These are phyloP conservation scores for Microbotryum violaceum DNA, from an alignment of 1,284 basidiomycete species.

Conservation along the genomic window DNA sequence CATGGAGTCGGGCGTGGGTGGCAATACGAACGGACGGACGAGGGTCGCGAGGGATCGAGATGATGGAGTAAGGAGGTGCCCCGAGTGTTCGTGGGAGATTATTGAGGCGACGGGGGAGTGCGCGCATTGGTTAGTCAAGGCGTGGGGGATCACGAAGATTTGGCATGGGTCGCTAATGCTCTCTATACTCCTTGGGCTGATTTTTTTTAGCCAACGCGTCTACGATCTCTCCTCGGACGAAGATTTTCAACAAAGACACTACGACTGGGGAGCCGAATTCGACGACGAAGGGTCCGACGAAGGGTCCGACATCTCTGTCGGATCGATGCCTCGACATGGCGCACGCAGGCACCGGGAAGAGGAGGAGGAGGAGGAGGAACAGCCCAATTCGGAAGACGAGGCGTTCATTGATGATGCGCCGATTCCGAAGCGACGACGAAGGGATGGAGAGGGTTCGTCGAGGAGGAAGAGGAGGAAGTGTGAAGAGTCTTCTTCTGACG, in stretches of 20 bases:
- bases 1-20: not conserved
- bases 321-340: not conserved
- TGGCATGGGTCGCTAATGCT: not conserved
- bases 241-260: not conserved
- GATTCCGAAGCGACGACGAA: not conserved
- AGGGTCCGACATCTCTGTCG: not conserved
- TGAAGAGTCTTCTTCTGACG: too few species aligned
- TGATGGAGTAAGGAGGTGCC: constrained; percentile 1
- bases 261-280: not conserved
- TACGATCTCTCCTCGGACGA: not conserved
- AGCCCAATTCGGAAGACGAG: not conserved
- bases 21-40: not conserved
- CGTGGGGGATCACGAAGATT: not conserved
- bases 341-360: not conserved
- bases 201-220: not conserved
- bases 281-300: too few species aligned
- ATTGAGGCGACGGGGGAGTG: not conserved
- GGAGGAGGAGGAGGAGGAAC: not conserved
- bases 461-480: too few species aligned
- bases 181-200: too few species aligned
- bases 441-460: too few species aligned
- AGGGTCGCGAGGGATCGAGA: not conserved
- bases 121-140: not conserved
- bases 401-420: constrained; percentile 4
- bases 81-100: constrained; percentile 1